phyloP scores from a whole-genome alignment of 805 yeast species.

The Millerago galiae region DNA sequence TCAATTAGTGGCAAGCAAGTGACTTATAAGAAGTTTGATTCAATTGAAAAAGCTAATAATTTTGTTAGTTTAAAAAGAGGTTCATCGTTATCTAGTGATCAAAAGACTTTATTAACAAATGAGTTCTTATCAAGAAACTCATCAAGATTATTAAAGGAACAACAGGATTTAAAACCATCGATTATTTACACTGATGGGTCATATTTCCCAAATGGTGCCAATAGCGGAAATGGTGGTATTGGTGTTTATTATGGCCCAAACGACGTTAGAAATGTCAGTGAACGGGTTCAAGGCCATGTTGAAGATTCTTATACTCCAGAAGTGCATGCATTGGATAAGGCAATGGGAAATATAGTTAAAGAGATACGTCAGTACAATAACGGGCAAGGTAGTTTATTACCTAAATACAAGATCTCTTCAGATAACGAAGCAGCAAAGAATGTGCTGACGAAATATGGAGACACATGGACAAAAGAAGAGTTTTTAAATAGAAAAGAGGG shows the following conservation, averaged over 20 bases:
- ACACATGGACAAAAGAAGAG: slow-evolving; percentile 51
- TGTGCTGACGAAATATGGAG: slow-evolving; percentile 49
- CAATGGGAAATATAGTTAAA: slow-evolving; percentile 35
- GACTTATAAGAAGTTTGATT: slow-evolving; percentile 36
- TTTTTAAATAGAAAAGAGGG: slow-evolving; percentile 36
- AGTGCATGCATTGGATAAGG: slow-evolving; percentile 56
- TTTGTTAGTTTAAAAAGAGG: slow-evolving; percentile 11
- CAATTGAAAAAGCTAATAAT: slow-evolving; percentile 6
- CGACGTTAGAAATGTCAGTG: slow-evolving; percentile 50
- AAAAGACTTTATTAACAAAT: background rate
- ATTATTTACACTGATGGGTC: slow-evolving; percentile 77
- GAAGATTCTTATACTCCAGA: slow-evolving; percentile 85
- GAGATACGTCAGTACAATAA: slow-evolving; percentile 26
- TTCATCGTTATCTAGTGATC: background rate
- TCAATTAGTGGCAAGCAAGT: slow-evolving; percentile 28
- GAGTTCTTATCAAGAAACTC: slow-evolving; percentile 4
- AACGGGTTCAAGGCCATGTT: slow-evolving; percentile 37
- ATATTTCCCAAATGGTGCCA: slow-evolving; percentile 31
- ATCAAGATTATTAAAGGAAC: slow-evolving; percentile 4
- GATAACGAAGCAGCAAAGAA: slow-evolving; percentile 69
- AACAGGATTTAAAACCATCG: slow-evolving; percentile 1
- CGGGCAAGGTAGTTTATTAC: slow-evolving; percentile 12
- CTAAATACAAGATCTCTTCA: slow-evolving; percentile 42
- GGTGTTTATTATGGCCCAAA: slow-evolving; percentile 65
- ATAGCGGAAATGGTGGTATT: slow-evolving; percentile 46